A percentile compares a stretch with the other conserved stretches of the same genome.
Evolutionary conservation across 1,284 basidiomycete species (phyloP).

Genomic region (Kalmanozyma brasiliensis): DNA sequence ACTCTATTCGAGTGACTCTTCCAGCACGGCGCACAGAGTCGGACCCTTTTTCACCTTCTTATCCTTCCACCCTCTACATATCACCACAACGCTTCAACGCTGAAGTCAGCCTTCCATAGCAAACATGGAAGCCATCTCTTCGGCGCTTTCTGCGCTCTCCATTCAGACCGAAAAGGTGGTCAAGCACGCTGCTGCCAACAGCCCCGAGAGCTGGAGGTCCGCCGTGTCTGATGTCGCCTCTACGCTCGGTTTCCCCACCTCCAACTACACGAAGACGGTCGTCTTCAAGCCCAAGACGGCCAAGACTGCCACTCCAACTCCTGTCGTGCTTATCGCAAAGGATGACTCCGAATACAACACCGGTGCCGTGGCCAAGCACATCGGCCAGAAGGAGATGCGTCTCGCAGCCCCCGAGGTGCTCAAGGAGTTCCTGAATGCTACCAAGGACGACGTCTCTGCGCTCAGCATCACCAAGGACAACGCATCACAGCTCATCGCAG

Average conservation of each 20-base stretch:
- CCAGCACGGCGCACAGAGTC: neutral
- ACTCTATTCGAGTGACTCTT: neutral
- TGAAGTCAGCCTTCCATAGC: neutral
- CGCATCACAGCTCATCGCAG: conserved; percentile 53
- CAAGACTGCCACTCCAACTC: conserved; percentile 83
- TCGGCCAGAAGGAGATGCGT: conserved; percentile 88
- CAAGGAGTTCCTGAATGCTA: conserved; percentile 82
- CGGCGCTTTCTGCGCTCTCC: conserved; percentile 54
- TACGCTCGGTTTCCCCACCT: conserved; percentile 29
- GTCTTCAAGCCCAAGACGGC: conserved; percentile 92
- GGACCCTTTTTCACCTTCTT: neutral
- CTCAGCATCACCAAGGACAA: conserved; percentile 58
- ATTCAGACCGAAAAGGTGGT: conserved; percentile 50
- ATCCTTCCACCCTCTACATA: neutral
- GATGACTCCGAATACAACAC: conserved; percentile 80
- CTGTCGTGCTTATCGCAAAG: conserved; percentile 85
- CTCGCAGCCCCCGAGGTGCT: conserved; percentile 88
- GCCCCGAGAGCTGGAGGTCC: conserved; percentile 51
- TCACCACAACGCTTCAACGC: neutral
- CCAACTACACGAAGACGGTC: conserved; percentile 74
- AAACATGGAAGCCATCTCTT: conserved; percentile 49
- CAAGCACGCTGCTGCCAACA: conserved; percentile 55
- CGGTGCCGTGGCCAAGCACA: conserved; percentile 79
- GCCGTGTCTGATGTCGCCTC: conserved; percentile 47
- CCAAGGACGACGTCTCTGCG: conserved; percentile 78